Percentiles rank a stretch among this genome's conserved stretches.
These are phyloP conservation scores for Oryza glaberrima DNA, from an alignment of 176 grass and related monocot species.

Conservation along the genomic window DNA sequence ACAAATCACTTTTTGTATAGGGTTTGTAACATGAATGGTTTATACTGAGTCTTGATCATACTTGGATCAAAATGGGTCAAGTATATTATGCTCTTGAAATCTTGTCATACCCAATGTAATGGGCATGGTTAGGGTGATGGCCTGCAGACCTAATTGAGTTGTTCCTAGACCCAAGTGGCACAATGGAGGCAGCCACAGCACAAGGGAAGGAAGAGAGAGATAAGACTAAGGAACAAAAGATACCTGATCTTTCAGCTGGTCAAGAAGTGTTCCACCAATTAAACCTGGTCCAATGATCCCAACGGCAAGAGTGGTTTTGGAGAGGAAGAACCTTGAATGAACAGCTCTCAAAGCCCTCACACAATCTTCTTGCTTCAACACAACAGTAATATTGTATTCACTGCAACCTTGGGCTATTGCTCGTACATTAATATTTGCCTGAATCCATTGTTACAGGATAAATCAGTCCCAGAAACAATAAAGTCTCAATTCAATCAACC, in stretches of 20 bases:
- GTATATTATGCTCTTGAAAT: background rate
- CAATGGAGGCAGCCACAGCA: background rate
- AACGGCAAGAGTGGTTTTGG: conserved; percentile 83
- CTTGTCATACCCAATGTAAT: background rate
- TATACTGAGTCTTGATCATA: background rate
- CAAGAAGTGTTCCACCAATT: conserved; percentile 86
- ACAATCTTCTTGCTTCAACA: conserved; percentile 98
- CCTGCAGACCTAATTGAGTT: background rate
- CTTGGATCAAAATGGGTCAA: background rate
- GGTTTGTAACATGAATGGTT: background rate
- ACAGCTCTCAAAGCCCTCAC: conserved; percentile 78
- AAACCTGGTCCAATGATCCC: conserved; percentile 94
- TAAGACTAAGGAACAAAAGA: conserved; percentile 18
- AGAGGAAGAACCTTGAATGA: conserved; percentile 98
- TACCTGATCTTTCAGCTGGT: conserved; percentile 97
- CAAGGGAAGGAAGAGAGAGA: background rate
- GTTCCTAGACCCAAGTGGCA: background rate
- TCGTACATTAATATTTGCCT: conserved; percentile 98
- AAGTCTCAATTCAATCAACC: conserved; percentile 28
- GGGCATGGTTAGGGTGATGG: background rate
- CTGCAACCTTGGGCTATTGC: conserved; percentile 99
- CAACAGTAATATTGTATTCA: conserved; percentile 98
- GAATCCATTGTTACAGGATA: conserved; percentile 27
- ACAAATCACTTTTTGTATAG: conserved; percentile 8
- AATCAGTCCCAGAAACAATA: conserved; percentile 28